These are phyloP conservation scores for Chaetomiaceae sp. DNA, from an alignment of 2,329 filamentous ascomycete species.

Conservation along the genomic window DNA sequence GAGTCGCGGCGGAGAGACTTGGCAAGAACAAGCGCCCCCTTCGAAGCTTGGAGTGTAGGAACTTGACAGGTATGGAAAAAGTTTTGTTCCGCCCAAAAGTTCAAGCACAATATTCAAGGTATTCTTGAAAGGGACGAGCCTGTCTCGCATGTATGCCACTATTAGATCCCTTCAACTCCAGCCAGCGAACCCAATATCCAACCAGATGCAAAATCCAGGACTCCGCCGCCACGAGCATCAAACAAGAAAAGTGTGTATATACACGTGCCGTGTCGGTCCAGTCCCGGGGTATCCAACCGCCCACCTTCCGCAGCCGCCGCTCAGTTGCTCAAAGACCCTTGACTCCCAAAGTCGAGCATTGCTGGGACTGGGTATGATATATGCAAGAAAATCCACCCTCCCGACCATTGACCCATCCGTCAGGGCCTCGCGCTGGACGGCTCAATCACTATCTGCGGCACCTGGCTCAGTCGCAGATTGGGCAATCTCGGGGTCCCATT, in stretches of 20 bases:
- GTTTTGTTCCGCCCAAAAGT: too few relatives aligned
- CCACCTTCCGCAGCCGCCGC: neutral
- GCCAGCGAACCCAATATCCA: neutral
- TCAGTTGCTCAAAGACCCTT: neutral
- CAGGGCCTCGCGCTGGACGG: slow-evolving; percentile 41
- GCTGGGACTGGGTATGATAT: too few relatives aligned
- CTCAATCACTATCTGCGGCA: slow-evolving; percentile 58
- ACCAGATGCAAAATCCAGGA: neutral
- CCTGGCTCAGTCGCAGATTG: slow-evolving; percentile 43
- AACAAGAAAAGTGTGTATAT: neutral
- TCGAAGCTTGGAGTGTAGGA: too few relatives aligned
- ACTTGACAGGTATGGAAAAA: too few relatives aligned
- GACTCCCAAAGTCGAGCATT: too few relatives aligned
- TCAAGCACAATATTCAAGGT: too few relatives aligned
- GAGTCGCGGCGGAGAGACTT: neutral
- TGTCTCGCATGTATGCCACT: too few relatives aligned
- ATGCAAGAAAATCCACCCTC: neutral
- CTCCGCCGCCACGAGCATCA: neutral
- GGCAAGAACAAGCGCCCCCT: too few relatives aligned
- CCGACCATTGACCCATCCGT: neutral
- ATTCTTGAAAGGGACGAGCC: too few relatives aligned
- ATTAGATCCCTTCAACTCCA: neutral
- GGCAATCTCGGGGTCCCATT: slow-evolving; percentile 41
- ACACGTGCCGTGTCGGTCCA: neutral
- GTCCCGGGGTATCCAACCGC: slow-evolving; percentile 4